Evolutionary conservation across 2,329 filamentous ascomycete species (phyloP).

Genomic region (Phaeoacremonium minimum): DNA sequence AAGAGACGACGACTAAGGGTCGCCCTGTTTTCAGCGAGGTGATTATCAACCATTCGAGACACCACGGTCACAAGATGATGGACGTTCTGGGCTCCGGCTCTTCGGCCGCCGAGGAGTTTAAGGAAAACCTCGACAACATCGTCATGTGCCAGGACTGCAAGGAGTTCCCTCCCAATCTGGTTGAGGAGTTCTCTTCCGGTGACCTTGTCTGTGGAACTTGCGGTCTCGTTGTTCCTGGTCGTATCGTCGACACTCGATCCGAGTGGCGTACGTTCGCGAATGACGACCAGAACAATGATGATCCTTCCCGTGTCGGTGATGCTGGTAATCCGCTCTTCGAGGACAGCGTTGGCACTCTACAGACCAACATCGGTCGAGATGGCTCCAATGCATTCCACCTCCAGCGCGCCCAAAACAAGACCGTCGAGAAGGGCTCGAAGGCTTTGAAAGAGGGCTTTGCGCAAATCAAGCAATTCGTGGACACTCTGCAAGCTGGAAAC

Average conservation of each 20-base stretch:
- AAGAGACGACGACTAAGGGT: neutral
- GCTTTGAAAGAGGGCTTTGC: constrained; percentile 70
- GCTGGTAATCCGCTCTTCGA: constrained; percentile 85
- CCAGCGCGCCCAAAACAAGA: constrained; percentile 70
- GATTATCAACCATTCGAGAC: constrained; percentile 11
- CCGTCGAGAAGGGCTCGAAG: constrained; percentile 24
- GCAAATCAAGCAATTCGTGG: constrained; percentile 83
- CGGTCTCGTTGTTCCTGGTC: constrained; percentile 83
- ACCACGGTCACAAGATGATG: constrained; percentile 36
- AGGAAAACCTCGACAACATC: constrained; percentile 81
- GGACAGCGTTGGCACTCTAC: constrained; percentile 63
- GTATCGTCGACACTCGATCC: constrained; percentile 90
- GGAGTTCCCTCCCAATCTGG: constrained; percentile 84
- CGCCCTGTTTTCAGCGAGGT: constrained; percentile 13
- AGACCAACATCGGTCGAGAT: constrained; percentile 83
- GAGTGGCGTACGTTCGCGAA: constrained; percentile 99
- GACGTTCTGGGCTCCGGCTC: constrained; percentile 23
- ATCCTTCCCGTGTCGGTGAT: constrained; percentile 97
- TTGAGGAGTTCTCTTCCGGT: constrained; percentile 87
- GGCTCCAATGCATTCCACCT: constrained; percentile 68
- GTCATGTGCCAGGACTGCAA: constrained; percentile 88
- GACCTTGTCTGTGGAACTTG: constrained; percentile 93
- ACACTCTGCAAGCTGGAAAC: constrained; percentile 76
- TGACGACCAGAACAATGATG: constrained; percentile 93
- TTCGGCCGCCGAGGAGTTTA: constrained; percentile 43